These are phyloP conservation scores for Xylaria curta DNA, from an alignment of 495 filamentous ascomycete genomes.

Conservation along the genomic window DNA sequence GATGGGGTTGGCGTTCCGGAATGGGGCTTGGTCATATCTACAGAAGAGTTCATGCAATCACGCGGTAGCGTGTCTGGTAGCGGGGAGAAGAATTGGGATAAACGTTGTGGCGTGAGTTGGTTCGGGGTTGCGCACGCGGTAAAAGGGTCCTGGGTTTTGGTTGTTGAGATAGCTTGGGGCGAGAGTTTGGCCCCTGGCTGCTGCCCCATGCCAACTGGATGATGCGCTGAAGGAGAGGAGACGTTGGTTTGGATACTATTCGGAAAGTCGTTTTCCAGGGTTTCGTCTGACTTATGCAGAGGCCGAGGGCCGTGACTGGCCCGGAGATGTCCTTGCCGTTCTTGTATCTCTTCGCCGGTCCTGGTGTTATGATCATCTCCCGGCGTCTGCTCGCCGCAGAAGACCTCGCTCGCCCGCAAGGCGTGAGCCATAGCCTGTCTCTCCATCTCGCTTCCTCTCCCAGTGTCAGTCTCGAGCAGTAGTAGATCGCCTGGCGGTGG, in stretches of 20 bases:
- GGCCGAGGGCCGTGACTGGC: background rate
- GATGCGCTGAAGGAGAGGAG: background rate
- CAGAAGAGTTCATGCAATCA: background rate
- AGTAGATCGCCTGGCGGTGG: conserved; percentile 17
- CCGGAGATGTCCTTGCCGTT: background rate
- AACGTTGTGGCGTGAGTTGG: conserved; percentile 30
- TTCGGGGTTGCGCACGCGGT: conserved; percentile 17
- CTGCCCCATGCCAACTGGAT: background rate
- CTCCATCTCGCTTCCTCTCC: background rate
- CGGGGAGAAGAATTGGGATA: conserved; percentile 38
- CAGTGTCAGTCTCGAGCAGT: conserved; percentile 1
- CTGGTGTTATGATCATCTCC: background rate
- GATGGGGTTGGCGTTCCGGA: conserved; percentile 34
- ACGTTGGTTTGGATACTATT: background rate
- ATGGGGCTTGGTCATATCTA: background rate
- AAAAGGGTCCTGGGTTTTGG: conserved; percentile 33
- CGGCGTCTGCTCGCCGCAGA: background rate
- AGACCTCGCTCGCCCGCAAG: conserved; percentile 25
- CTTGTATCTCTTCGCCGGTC: background rate
- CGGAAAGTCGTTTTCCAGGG: background rate
- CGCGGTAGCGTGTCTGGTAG: conserved; percentile 22
- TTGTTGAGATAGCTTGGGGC: conserved; percentile 4
- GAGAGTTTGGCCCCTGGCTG: background rate
- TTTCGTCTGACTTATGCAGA: background rate
- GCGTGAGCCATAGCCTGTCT: conserved; percentile 9